Conservation (phyloP, 768 basidiomycete genomes). For the Zangia roseola region DNA sequence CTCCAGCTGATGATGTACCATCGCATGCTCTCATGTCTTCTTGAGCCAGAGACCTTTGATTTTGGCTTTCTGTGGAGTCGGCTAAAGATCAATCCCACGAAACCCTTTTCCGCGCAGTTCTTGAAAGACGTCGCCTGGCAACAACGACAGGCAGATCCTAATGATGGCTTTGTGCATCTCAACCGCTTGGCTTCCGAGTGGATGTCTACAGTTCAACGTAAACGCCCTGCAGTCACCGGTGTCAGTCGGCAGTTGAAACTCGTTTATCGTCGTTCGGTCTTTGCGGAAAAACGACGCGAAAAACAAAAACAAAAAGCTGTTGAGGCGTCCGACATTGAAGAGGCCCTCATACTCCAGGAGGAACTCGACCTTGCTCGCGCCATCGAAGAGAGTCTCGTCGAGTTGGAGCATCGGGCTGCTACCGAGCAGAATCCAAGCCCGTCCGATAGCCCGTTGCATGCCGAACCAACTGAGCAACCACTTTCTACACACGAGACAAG, state of each 20-base stretch:
- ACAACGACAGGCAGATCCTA: slow-evolving; percentile 16
- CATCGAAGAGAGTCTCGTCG: slow-evolving; percentile 45
- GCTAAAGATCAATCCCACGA: slow-evolving; percentile 42
- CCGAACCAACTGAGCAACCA: slow-evolving; percentile 20
- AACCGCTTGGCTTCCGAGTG: slow-evolving; percentile 33
- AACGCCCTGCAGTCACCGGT: slow-evolving; percentile 23
- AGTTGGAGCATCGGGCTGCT: slow-evolving; percentile 14
- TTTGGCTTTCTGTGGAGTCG: slow-evolving; percentile 53
- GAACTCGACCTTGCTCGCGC: slow-evolving; percentile 45
- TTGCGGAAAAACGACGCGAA: background rate
- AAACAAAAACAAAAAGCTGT: slow-evolving; percentile 4
- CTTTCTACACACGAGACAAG: slow-evolving; percentile 13
- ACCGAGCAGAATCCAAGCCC: slow-evolving; percentile 6
- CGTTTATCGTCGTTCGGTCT: slow-evolving; percentile 36
- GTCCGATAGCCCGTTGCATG: slow-evolving; percentile 1
- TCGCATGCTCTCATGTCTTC: slow-evolving; percentile 55
- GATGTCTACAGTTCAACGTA: slow-evolving; percentile 24
- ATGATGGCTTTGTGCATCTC: slow-evolving; percentile 26
- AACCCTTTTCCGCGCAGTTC: slow-evolving; percentile 51
- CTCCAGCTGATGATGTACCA: slow-evolving; percentile 80
- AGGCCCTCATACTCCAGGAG: slow-evolving; percentile 31
- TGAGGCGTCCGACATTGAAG: slow-evolving; percentile 5
- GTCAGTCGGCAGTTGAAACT: slow-evolving; percentile 39
- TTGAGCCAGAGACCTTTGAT: slow-evolving; percentile 45
- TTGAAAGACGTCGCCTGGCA: slow-evolving; percentile 30